Evolutionary conservation across 176 grass and related monocot genomes (phyloP).

Genomic region (Oryza meyeriana): DNA sequence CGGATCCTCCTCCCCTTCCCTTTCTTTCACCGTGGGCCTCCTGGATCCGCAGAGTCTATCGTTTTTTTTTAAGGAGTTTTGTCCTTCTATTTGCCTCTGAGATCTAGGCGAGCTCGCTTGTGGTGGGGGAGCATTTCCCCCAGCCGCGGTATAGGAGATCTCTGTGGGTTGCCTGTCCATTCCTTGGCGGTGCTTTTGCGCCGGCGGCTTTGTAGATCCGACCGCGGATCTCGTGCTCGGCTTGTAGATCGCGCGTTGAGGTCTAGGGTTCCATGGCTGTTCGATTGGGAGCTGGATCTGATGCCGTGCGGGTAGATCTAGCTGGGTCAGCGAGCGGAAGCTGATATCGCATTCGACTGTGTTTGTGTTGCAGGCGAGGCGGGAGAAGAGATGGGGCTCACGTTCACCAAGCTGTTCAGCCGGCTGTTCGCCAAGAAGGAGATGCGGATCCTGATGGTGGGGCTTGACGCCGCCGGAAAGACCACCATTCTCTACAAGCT

Average conservation of each 20-base stretch:
- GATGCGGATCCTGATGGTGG: constrained; percentile 81
- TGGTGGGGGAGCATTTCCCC: not conserved
- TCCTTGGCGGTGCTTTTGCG: not conserved
- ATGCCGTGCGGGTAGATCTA: constrained; percentile 24
- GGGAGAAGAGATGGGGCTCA: constrained; percentile 61
- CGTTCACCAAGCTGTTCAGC: constrained; percentile 77
- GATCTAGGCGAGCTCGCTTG: not conserved
- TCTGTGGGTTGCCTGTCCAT: not conserved
- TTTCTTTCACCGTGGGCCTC: too few relatives aligned
- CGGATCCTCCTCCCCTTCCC: not conserved
- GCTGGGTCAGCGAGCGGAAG: not conserved
- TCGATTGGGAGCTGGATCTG: constrained; percentile 33
- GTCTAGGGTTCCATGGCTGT: not conserved
- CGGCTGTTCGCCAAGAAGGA: constrained; percentile 82
- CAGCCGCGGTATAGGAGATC: not conserved
- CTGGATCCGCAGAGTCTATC: not conserved
- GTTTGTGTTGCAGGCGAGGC: constrained; percentile 27
- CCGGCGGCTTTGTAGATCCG: not conserved
- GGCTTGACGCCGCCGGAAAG: constrained; percentile 74
- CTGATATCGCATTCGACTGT: not conserved
- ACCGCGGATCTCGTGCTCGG: constrained; percentile 9
- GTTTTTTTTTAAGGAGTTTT: not conserved
- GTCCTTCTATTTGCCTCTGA: not conserved
- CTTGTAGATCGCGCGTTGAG: not conserved
- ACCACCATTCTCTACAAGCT: constrained; percentile 83